These are phyloP conservation scores for Brassica rapa DNA, from an alignment of 345 rosid species.

Conservation along the genomic window DNA sequence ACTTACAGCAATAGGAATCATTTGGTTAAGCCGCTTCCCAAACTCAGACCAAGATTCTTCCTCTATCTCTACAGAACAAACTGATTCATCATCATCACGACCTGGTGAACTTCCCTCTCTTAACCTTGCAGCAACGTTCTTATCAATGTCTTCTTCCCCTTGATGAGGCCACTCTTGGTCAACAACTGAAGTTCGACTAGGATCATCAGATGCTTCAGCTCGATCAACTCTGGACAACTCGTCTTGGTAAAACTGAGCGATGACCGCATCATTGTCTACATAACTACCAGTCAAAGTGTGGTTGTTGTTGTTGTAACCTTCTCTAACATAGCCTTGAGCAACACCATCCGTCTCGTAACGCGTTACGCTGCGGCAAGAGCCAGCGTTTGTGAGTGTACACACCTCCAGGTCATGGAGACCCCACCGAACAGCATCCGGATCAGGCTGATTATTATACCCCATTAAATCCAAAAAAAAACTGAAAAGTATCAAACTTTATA, in stretches of 20 bases:
- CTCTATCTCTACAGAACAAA: conserved; percentile 44
- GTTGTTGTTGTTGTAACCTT: conserved; percentile 43
- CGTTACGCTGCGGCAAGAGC: conserved; percentile 53
- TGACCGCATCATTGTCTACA: conserved; percentile 74
- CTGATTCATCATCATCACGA: conserved; percentile 50
- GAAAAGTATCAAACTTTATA: background rate
- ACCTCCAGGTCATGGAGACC: conserved; percentile 67
- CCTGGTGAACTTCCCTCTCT: conserved; percentile 28
- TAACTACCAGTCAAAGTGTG: conserved; percentile 36
- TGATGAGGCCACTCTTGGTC: conserved; percentile 63
- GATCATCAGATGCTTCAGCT: conserved; percentile 52
- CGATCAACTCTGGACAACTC: conserved; percentile 66
- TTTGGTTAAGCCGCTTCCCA: conserved; percentile 67
- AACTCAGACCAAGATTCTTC: conserved; percentile 66
- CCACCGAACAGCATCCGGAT: conserved; percentile 84
- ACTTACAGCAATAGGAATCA: conserved; percentile 79
- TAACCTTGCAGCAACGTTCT: conserved; percentile 13
- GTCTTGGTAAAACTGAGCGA: conserved; percentile 74
- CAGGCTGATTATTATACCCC: conserved; percentile 43
- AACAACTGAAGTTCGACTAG: conserved; percentile 54
- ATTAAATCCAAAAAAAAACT: background rate
- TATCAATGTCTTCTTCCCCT: no score
- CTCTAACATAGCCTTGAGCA: conserved; percentile 55
- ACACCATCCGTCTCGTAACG: conserved; percentile 46
- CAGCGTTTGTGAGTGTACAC: conserved; percentile 58